Evolutionary conservation across 768 basidiomycete species (phyloP), one percentile per base, ranked within the genome.

Genomic region (Vararia minispora): DNA sequence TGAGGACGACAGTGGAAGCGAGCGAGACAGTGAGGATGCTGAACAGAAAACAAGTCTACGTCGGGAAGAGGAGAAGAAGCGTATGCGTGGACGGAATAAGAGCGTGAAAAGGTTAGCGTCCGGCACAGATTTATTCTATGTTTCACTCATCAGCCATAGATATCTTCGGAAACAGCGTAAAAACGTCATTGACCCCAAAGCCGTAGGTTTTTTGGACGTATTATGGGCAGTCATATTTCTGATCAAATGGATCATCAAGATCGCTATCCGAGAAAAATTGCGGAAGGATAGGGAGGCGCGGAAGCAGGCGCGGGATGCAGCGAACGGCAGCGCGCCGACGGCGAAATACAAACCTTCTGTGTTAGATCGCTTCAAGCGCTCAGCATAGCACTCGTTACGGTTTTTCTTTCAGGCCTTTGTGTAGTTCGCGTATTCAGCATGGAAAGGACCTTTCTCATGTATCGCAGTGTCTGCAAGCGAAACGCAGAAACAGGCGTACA

Each of bases 111-210:
- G 89, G 65, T 77, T 51, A 51, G 28, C 28, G 38, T 51, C 7
- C 8, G 23, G 13, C 17, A 12, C 9, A 9, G 13, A 21, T 36
- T 36, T 11, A 7, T 25, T 10, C 12, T 17, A 7, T 16, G 53
- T 52, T 21, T 27, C 9, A 12, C 35, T 12, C 16, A 25, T 11
- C 36, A 29, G 14, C 12, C 11, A 5, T 20, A 74, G 72, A 32
- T 84, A 76, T 57, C 58, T 95, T 45, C 71, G 86, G 51, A 95
- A 91, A 65, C 85, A 94, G 59, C 76, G 88, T 56, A 90, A 92
- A 67, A 95, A 97, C 52, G 86, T 97, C 33, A 74, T 97, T 45
- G 91, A 97, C 55, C 87, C 88, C 17, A 68, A 71, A 17, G 68
- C 72, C 17, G 83, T 86, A 39, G 39, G 72, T 63, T 32, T 21